Evolutionary conservation across 352 stramenopile species (phyloP), one percentile per base, ranked within the genome.

Genomic region (Thraustochytrium striatum): DNA sequence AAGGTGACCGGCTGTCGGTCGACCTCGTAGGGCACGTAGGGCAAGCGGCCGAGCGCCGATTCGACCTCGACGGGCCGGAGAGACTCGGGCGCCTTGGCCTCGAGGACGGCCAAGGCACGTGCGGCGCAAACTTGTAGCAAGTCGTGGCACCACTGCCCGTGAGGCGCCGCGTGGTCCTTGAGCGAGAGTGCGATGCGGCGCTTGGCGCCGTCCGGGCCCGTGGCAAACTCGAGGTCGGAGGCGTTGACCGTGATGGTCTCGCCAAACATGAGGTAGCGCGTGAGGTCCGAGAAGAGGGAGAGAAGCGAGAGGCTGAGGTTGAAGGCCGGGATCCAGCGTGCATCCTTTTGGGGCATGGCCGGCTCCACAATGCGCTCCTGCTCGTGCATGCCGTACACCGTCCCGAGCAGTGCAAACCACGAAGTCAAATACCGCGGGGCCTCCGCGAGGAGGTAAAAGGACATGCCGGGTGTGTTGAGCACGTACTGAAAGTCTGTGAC

Each of bases 401-500:
- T 30, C 13, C 61, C 65, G 30, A 75, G 50, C n/a, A 75, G 52
- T 5, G 65, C 44, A 38, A 75, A 75, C 19, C 43, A 30, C 32
- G 65, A 47, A 21, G 30, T 16, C 19, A 75, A 43, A 0, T 30
- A 30, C 5, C 25, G 0, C 19, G 65, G 65, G 1, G 65, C 32
- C 1, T 30, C 44, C 28, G 70, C 73, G 19, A 96, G 88, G 85
- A 98, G 98, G 28, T 88, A 78, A 38, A 85, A 83, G 52, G 88
- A 83, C 81, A 98, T 96, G n/a, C 93, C 93, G 69, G 96, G 89
- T 30, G 98, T 97, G 84, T 98, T 97, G 13, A 99, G 86, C 8
- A 97, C 94, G 82, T 97, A 98, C 43, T 97, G 97, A 44, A 99
- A 86, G 87, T 99, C 96, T 47, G 95, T 86, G n/a, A 98, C 89